Percentiles rank a stretch among this genome's conserved stretches.
phyloP scores from a whole-genome alignment of 2,329 filamentous ascomycete species.

The Xylogone sp. region DNA sequence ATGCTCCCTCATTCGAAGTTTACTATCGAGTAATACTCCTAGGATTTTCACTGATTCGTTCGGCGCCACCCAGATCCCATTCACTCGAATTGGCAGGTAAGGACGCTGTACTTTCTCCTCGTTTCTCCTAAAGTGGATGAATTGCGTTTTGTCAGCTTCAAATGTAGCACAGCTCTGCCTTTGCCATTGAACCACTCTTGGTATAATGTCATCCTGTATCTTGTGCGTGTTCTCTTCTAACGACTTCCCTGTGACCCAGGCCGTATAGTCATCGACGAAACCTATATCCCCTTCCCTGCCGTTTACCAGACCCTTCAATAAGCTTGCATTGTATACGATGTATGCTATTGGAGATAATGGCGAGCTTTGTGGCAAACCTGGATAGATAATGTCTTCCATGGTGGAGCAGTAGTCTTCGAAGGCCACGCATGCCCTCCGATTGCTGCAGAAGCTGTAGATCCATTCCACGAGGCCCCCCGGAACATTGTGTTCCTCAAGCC shows the following conservation, averaged over 20 bases:
- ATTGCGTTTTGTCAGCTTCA: background rate
- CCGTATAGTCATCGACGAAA: background rate
- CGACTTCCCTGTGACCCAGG: background rate
- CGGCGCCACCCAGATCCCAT: background rate
- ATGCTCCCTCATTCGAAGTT: constrained; percentile 25
- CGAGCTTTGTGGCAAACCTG: background rate
- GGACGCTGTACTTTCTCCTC: no score
- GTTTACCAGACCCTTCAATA: background rate
- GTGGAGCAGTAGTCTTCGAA: background rate
- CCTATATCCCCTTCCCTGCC: background rate
- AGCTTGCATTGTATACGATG: background rate
- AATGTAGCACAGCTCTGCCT: background rate
- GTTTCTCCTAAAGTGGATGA: background rate
- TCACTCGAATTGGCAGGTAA: no score
- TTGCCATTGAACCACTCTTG: background rate
- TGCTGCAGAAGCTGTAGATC: constrained; percentile 25
- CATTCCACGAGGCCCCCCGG: constrained; percentile 12
- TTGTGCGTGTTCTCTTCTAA: background rate
- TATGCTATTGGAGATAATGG: background rate
- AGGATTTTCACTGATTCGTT: constrained; percentile 2
- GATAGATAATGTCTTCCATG: background rate
- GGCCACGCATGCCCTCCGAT: constrained; percentile 19
- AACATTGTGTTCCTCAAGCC: background rate
- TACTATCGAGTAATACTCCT: constrained; percentile 21
- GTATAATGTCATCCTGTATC: background rate